Percentiles rank a stretch among this genome's conserved stretches.
Conservation (phyloP, 257 asterid species). For the Gentiana macrophylla region DNA sequence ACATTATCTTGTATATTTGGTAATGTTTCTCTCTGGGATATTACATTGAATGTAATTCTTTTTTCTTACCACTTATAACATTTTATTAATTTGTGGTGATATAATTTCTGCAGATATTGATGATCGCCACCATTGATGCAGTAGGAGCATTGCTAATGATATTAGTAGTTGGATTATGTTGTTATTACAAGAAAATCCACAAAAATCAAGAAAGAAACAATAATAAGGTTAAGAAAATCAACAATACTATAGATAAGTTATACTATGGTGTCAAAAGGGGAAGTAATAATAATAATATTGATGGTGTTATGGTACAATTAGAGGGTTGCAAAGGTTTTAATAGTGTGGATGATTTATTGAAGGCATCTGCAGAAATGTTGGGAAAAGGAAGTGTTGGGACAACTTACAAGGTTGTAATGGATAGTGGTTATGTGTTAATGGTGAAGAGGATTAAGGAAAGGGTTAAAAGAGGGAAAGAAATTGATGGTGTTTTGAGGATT, state of each 20-base stretch:
- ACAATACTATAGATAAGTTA: not conserved
- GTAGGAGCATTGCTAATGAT: slow-evolving; percentile 12
- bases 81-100: too few species aligned
- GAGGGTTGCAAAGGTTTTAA: slow-evolving; percentile 28
- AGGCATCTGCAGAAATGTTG: slow-evolving; percentile 36
- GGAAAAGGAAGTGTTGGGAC: slow-evolving; percentile 36
- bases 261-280: not conserved
- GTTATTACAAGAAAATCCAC: slow-evolving; percentile 14
- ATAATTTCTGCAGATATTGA: not conserved
- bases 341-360: slow-evolving; percentile 26
- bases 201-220: not conserved
- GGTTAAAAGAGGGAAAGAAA: slow-evolving; percentile 16
- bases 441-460: slow-evolving; percentile 28
- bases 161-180: slow-evolving; percentile 14
- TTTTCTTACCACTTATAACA: too few species aligned
- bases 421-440: slow-evolving; percentile 20
- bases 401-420: slow-evolving; percentile 28
- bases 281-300: not conserved
- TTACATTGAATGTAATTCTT: too few species aligned
- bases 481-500: slow-evolving; percentile 17
- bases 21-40: too few species aligned
- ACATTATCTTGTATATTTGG: too few species aligned
- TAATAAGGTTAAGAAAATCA: not conserved
- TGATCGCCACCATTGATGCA: slow-evolving; percentile 20
- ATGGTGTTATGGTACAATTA: slow-evolving; percentile 20